Conservation (phyloP, 208 protist species). For the Leishmania lainsoni region DNA sequence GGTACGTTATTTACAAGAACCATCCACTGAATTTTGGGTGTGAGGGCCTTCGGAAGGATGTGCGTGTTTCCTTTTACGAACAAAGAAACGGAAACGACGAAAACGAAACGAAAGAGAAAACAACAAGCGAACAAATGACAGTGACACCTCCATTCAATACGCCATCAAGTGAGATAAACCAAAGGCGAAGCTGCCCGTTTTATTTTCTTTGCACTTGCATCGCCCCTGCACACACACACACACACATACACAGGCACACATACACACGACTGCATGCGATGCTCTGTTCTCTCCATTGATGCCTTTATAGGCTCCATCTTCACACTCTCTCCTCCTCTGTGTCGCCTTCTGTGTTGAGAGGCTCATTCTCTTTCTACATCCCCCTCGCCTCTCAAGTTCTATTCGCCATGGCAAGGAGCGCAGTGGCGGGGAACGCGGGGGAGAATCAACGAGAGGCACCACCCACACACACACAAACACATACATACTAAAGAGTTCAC, state of each 20-base stretch:
- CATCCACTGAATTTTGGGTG: constrained; percentile 7
- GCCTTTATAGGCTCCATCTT: background rate
- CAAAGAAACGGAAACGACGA: background rate
- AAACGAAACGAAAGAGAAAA: background rate
- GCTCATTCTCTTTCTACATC: background rate
- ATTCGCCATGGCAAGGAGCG: no score
- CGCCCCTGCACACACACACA: background rate
- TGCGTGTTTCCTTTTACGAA: background rate
- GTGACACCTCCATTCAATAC: background rate
- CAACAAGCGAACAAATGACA: constrained; percentile 1
- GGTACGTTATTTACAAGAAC: constrained; percentile 20
- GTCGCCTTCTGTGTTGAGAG: background rate
- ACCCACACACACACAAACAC: background rate
- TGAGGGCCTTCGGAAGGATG: background rate
- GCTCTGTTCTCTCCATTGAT: background rate
- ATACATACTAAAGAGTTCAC: background rate
- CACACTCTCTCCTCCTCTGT: background rate
- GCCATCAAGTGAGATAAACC: background rate
- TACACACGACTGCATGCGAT: background rate
- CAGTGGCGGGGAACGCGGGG: background rate
- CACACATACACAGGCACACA: constrained; percentile 1
- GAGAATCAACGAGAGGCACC: background rate
- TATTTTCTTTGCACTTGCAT: background rate
- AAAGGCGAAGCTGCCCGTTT: background rate
- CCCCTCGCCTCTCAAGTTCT: background rate